Conservation (phyloP, 768 basidiomycete species). For the Strobilomyces echinocephalus region DNA sequence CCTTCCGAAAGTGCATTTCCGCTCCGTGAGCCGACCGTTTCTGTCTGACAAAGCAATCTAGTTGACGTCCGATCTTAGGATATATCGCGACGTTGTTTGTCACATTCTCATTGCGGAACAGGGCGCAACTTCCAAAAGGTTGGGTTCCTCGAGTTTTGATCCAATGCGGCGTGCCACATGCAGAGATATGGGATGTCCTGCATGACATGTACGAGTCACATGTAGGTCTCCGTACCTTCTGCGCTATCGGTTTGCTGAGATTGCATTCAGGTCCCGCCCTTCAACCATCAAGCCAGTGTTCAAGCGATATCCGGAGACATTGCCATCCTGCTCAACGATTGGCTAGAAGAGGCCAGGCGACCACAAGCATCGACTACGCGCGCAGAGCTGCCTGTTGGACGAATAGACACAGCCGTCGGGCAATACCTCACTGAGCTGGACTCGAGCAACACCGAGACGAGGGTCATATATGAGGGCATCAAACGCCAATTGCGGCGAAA, state of each 20-base stretch:
- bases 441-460: slow-evolving; percentile 57
- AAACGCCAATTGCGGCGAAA: slow-evolving; percentile 67
- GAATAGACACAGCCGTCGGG: slow-evolving; percentile 68
- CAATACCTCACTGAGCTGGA: slow-evolving; percentile 72
- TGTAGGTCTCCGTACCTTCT: slow-evolving; percentile 40
- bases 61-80: slow-evolving; percentile 40
- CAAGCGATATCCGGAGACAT: slow-evolving; percentile 80
- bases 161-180: slow-evolving; percentile 76
- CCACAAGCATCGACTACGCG: slow-evolving; percentile 61
- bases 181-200: slow-evolving; percentile 80
- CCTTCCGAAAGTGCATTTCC: slow-evolving; percentile 91
- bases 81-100: slow-evolving; percentile 73
- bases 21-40: slow-evolving; percentile 50
- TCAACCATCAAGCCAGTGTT: slow-evolving; percentile 75
- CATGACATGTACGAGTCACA: slow-evolving; percentile 87
- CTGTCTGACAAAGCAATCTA: neutral
- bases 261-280: slow-evolving; percentile 63
- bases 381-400: slow-evolving; percentile 71
- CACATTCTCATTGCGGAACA: slow-evolving; percentile 62
- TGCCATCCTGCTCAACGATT: slow-evolving; percentile 72
- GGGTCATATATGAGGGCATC: slow-evolving; percentile 59
- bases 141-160: slow-evolving; percentile 80
- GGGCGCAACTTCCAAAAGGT: slow-evolving; percentile 56
- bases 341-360: slow-evolving; percentile 72
- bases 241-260: slow-evolving; percentile 1